Evolutionary conservation across 2,329 filamentous ascomycete species (phyloP).

Genomic region (Aspergillus terreus): DNA sequence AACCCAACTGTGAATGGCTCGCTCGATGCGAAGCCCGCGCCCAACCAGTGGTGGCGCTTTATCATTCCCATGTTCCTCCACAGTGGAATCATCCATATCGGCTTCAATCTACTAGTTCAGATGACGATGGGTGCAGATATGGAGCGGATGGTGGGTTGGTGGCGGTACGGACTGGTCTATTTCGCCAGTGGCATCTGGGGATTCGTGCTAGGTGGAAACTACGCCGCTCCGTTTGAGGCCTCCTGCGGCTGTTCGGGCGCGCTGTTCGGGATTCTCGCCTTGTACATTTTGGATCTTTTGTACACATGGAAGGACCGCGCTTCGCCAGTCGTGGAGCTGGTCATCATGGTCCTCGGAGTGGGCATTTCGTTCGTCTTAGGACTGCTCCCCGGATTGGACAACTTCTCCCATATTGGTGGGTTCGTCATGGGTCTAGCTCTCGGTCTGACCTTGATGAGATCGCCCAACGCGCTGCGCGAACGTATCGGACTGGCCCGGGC

Average conservation of each 20-base stretch:
- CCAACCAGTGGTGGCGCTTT: constrained; percentile 96
- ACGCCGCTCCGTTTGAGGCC: constrained; percentile 73
- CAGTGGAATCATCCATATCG: constrained; percentile 89
- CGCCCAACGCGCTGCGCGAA: constrained; percentile 73
- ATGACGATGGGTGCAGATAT: constrained; percentile 87
- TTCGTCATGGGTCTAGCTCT: constrained; percentile 88
- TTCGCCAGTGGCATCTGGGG: constrained; percentile 90
- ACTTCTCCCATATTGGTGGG: constrained; percentile 95
- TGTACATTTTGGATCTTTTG: constrained; percentile 81
- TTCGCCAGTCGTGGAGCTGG: constrained; percentile 75
- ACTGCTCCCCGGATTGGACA: constrained; percentile 87
- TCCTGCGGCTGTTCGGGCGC: constrained; percentile 87
- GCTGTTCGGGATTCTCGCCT: constrained; percentile 86
- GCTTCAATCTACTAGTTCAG: constrained; percentile 91
- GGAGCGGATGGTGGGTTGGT: constrained; percentile 81
- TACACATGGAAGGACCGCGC: constrained; percentile 85
- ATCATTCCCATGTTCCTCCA: constrained; percentile 95
- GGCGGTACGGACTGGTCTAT: constrained; percentile 88
- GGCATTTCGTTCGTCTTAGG: constrained; percentile 88
- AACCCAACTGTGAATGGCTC: constrained; percentile 54
- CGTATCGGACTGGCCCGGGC: constrained; percentile 67
- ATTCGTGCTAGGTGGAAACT: constrained; percentile 92
- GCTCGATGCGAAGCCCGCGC: constrained; percentile 58
- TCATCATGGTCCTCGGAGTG: constrained; percentile 82
- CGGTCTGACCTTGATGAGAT: constrained; percentile 83